Evolutionary conservation across 2,329 filamentous ascomycete genomes (phyloP).

Genomic region (Biscogniauxia marginata): DNA sequence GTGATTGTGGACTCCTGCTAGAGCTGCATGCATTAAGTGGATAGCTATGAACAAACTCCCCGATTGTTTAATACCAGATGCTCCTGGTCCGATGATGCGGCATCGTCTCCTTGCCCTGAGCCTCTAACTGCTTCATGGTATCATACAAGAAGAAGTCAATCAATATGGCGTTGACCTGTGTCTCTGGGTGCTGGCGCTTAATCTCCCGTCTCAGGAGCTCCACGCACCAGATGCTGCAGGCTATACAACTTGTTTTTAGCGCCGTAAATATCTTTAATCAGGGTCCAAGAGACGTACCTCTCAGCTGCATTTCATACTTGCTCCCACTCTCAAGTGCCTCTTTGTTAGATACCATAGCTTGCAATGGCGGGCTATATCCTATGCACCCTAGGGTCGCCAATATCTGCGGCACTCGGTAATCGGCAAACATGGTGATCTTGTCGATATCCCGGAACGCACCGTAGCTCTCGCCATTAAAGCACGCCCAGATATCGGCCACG

Average conservation of each 20-base stretch:
- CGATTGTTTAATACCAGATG: constrained; percentile 76
- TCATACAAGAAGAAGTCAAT: constrained; percentile 99
- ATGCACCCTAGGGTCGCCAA: constrained; percentile 80
- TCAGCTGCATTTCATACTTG: constrained; percentile 80
- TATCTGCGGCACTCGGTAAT: constrained; percentile 95
- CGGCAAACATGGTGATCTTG: constrained; percentile 97
- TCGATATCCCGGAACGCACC: constrained; percentile 88
- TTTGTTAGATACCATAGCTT: constrained; percentile 64
- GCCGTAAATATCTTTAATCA: neutral
- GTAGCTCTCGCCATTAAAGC: constrained; percentile 77
- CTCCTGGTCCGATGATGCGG: constrained; percentile 89
- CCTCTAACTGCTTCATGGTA: constrained; percentile 82
- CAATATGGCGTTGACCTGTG: constrained; percentile 78
- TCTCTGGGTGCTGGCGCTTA: constrained; percentile 65
- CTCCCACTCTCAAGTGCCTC: constrained; percentile 69
- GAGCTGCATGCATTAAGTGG: neutral
- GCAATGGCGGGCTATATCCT: constrained; percentile 77
- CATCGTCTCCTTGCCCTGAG: constrained; percentile 56
- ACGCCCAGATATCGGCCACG: constrained; percentile 95
- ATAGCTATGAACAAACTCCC: constrained; percentile 3
- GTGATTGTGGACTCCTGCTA: neutral
- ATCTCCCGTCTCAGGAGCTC: constrained; percentile 87
- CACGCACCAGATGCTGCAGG: constrained; percentile 94
- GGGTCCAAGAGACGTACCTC: constrained; percentile 52
- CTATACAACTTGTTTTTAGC: constrained; percentile 37